Percentiles rank a stretch among this genome's conserved stretches.
Evolutionary conservation across 257 asterid genomes (phyloP).

Genomic region (Salvia rosmarinus): DNA sequence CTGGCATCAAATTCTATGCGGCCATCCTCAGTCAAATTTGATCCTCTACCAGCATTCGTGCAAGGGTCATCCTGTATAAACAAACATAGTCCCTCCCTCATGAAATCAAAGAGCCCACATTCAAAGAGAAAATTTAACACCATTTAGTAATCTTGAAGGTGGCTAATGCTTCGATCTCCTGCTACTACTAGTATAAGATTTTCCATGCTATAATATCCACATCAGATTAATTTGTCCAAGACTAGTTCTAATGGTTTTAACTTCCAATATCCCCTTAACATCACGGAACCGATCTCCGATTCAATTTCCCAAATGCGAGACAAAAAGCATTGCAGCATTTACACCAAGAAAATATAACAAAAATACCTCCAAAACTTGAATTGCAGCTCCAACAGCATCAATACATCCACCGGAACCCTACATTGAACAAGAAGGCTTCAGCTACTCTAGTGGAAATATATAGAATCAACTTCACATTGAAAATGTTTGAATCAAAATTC

Average conservation of each 20-base stretch:
- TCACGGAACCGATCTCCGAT: background rate
- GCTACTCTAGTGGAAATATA: background rate
- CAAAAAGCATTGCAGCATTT: slow-evolving; percentile 14
- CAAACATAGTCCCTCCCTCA: slow-evolving; percentile 17
- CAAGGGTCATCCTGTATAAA: slow-evolving; percentile 80
- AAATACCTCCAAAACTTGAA: slow-evolving; percentile 82
- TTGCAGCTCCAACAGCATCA: slow-evolving; percentile 87
- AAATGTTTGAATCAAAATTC: background rate
- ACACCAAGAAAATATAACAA: slow-evolving; percentile 6
- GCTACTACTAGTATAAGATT: background rate
- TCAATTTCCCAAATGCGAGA: background rate
- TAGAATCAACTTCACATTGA: slow-evolving; percentile 14
- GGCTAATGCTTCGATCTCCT: slow-evolving; percentile 19
- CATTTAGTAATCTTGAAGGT: slow-evolving; percentile 14
- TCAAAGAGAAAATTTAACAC: background rate
- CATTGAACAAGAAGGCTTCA: slow-evolving; percentile 28
- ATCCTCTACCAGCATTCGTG: slow-evolving; percentile 95
- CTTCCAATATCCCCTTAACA: no score
- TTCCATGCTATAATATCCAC: slow-evolving; percentile 4
- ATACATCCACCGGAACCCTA: slow-evolving; percentile 75
- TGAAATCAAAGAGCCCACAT: slow-evolving; percentile 1
- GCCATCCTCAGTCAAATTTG: slow-evolving; percentile 93
- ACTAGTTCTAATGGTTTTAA: background rate
- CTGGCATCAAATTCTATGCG: slow-evolving; percentile 96
- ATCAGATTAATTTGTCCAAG: background rate